These are phyloP conservation scores for Amauroascus niger DNA, from an alignment of 2,329 filamentous ascomycete genomes.

Conservation along the genomic window DNA sequence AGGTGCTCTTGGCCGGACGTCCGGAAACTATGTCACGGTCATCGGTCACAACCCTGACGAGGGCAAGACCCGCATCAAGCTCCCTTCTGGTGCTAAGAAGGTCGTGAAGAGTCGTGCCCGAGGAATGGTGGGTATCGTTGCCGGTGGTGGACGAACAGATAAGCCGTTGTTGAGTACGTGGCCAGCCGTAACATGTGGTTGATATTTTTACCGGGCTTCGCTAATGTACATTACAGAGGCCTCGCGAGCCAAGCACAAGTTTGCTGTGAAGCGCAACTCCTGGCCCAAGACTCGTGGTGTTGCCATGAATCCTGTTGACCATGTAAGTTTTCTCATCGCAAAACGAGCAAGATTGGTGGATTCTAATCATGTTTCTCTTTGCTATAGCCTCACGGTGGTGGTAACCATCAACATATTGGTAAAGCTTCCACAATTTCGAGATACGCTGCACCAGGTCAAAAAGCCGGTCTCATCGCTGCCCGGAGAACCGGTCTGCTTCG, in stretches of 20 bases:
- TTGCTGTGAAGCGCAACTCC: constrained; percentile 99
- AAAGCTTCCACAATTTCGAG: constrained; percentile 99
- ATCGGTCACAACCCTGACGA: constrained; percentile 97
- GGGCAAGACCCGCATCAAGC: constrained; percentile 99
- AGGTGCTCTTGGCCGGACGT: constrained; percentile 90
- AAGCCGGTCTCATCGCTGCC: constrained; percentile 99
- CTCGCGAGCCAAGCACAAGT: constrained; percentile 99
- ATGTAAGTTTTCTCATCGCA: constrained; percentile 46
- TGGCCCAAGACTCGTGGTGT: constrained; percentile 99
- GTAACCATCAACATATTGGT: constrained; percentile 99
- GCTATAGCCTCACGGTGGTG: constrained; percentile 72
- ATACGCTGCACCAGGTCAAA: constrained; percentile 97
- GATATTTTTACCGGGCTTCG: constrained; percentile 14
- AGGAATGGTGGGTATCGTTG: constrained; percentile 99
- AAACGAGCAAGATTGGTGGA: too few species aligned
- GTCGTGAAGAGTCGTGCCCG: constrained; percentile 81
- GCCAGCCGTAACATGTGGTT: not conserved
- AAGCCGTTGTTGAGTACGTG: constrained; percentile 85
- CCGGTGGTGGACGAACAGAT: constrained; percentile 98
- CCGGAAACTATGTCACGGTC: constrained; percentile 98
- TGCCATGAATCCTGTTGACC: constrained; percentile 99
- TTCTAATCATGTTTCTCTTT: constrained; percentile 20
- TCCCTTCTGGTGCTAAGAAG: constrained; percentile 98
- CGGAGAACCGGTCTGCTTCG: constrained; percentile 98
- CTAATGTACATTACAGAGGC: constrained; percentile 61